Percentiles rank a stretch among this genome's conserved stretches.
Evolutionary conservation across 257 asterid species (phyloP).

Genomic region (Salvia rosmarinus): DNA sequence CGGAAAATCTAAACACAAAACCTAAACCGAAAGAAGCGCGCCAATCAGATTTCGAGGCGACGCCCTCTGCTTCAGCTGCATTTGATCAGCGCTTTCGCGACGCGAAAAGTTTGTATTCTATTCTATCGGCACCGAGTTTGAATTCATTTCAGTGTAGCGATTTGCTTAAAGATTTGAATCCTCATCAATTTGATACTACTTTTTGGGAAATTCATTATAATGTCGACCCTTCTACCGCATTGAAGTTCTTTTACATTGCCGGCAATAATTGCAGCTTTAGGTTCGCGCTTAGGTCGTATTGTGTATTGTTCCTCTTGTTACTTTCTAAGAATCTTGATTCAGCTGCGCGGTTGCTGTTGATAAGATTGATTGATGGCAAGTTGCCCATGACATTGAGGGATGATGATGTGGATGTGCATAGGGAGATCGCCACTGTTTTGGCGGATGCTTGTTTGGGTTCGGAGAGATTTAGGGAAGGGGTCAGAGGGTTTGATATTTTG

Average conservation of each 20-base stretch:
- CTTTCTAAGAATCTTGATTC: conserved; percentile 55
- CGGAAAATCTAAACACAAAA: conserved; percentile 8
- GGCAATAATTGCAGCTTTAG: conserved; percentile 53
- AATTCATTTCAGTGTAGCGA: conserved; percentile 50
- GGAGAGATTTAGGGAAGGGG: conserved; percentile 36
- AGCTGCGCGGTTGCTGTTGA: conserved; percentile 76
- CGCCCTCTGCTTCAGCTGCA: conserved; percentile 38
- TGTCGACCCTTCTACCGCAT: conserved; percentile 63
- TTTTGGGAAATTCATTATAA: conserved; percentile 57
- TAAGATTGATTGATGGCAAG: conserved; percentile 70
- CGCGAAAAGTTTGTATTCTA: conserved; percentile 48
- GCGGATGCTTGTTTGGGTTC: conserved; percentile 46
- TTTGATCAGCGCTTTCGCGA: conserved; percentile 38
- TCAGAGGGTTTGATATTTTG: conserved; percentile 66
- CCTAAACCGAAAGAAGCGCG: conserved; percentile 28
- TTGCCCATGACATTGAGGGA: conserved; percentile 45
- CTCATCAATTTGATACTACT: conserved; percentile 60
- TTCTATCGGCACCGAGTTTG: conserved; percentile 51
- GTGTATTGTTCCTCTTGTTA: conserved; percentile 61
- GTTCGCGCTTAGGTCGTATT: conserved; percentile 68
- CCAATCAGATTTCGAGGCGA: conserved; percentile 22
- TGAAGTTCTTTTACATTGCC: conserved; percentile 66
- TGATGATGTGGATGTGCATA: conserved; percentile 42
- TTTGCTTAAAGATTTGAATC: conserved; percentile 49
- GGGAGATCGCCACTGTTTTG: conserved; percentile 55